A percentile compares a stretch with the other conserved stretches of the same genome.
Conservation (phyloP, 352 stramenopile species). For the Globisporangium canariense region DNA sequence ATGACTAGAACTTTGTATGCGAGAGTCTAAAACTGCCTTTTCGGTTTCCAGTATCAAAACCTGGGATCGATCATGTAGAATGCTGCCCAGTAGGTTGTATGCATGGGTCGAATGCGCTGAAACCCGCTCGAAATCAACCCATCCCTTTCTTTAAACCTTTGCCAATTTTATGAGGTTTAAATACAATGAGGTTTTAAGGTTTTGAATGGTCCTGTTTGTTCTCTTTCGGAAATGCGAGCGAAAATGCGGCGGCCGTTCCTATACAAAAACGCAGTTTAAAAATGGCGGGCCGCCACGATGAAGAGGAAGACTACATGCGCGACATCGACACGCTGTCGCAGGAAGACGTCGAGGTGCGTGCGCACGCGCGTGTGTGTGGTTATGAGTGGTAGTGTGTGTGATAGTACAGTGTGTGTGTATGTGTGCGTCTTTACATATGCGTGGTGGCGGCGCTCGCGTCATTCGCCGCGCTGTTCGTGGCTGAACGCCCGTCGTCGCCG, state of each 20-base stretch:
- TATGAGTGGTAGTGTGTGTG: not conserved
- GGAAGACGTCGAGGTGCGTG: conserved; percentile 51
- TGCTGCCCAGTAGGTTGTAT: not conserved
- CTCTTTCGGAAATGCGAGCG: not conserved
- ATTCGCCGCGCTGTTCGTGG: not conserved
- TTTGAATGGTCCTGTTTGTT: not conserved
- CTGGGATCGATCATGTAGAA: not conserved
- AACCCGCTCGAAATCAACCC: not conserved
- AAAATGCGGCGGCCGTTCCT: not conserved
- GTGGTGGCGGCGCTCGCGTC: not conserved
- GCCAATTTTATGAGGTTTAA: too few species aligned
- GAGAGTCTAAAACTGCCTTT: not conserved
- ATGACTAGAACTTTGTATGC: not conserved
- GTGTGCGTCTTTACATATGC: not conserved
- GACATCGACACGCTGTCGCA: conserved; percentile 39
- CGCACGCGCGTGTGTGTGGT: not conserved
- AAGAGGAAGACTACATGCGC: conserved; percentile 69
- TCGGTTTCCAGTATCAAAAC: not conserved
- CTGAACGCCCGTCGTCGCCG: not conserved
- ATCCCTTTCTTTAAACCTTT: not conserved
- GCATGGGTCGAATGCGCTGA: not conserved
- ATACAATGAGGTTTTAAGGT: too few species aligned
- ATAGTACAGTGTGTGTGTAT: not conserved
- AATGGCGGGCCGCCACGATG: conserved; percentile 50
- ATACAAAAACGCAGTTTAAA: conserved; percentile 20